Evolutionary conservation across 345 rosid genomes (phyloP), one percentile per base, ranked within the genome.

Genomic region (Eucalyptus microcorys): DNA sequence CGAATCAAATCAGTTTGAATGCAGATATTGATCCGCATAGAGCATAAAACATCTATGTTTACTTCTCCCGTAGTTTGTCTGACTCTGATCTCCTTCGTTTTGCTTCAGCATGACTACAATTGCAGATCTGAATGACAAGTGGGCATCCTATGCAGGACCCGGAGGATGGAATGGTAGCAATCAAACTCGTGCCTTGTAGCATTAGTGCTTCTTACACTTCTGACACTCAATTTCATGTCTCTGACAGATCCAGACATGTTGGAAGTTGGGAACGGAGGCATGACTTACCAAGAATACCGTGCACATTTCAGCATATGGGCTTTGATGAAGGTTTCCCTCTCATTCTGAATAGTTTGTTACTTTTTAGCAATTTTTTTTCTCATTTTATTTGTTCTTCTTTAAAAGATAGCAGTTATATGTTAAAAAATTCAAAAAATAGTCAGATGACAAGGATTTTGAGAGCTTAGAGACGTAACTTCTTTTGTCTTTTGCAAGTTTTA

Each of bases 81-180:
- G 59, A 85, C 12, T 52, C 87, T 49, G 24, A 49, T 86, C 86
- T 93, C 40, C 48, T 50, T 55, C 48, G 8, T 84, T 89, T 64
- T 88, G 88, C 79, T 90, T 91, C 88, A 97, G 99, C 94, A 96
- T 98, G 99, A 97, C 97, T 79, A 92, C 96, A 13, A 95, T 95
- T 88, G 99, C 99, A 59, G 99, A 98, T 93, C 89, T 95, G 91
- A 98, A 98, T 91, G 92, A 98, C 91, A 96, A 96, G 91, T 97
- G 99, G 99, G 99, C 99, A 37, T 89, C 98, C 42, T 95, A 96
- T 93, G 99, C 99, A 2, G 99, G 99, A 91, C 99, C 99, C 84
- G 98, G 99, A 88, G 99, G 99, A 93, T 98, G 99, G 99, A 98
- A 98, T 92, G 99, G 99, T 97, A 94, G 92, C 61, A n/a, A 66